Evolutionary conservation across 2,329 filamentous ascomycete genomes (phyloP), one percentile per base, ranked within the genome.

Genomic region (Neonectria magnoliae): DNA sequence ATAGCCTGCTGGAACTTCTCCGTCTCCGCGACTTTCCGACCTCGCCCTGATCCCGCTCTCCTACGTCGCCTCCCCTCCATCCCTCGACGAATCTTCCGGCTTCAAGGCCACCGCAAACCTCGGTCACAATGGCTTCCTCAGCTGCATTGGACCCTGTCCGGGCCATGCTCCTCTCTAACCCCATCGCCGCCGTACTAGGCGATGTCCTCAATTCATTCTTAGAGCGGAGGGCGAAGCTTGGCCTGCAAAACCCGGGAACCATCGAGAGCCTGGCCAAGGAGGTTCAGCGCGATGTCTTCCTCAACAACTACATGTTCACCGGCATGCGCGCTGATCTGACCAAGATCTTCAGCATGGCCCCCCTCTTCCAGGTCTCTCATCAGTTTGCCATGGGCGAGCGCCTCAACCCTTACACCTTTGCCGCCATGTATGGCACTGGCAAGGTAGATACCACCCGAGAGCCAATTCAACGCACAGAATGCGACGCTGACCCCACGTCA

Each of bases 361-460:
- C 96, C 63, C 85, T 98, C 72, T 99, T 99, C 87, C 95, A 98
- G 83, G 92, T 98, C 74, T 98, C 95, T 71, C 96, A 99, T 84
- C 93, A 96, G 74, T 96, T 99, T 80, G 91, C 95, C 60, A 93
- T 98, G 88, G 95, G 96, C 74, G 93, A 97, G 82, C 90, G 92
- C 72, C 86, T 97, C 80, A 94, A 94, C 79, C 96, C 96, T 41
- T 99, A 99, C 82, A 93, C 93, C 60, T 97, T 98, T 82, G 93
- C 94, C 72, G 93, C 93, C 70, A 89, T 99, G 77, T 98, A 96
- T 79, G 96, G 96, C 73, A 97, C 93, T 71, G 92, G 91, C 81
- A 95, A 93, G 87, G 95, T 98, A 82, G 66, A 60, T 65, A 52
- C 48, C 42, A 27, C 53, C 22, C 48, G 45, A 25, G 50, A 13